Percentiles rank a stretch among this genome's conserved stretches.
Evolutionary conservation across 768 basidiomycete species (phyloP).

Genomic region (Cyclocybe aegerita): DNA sequence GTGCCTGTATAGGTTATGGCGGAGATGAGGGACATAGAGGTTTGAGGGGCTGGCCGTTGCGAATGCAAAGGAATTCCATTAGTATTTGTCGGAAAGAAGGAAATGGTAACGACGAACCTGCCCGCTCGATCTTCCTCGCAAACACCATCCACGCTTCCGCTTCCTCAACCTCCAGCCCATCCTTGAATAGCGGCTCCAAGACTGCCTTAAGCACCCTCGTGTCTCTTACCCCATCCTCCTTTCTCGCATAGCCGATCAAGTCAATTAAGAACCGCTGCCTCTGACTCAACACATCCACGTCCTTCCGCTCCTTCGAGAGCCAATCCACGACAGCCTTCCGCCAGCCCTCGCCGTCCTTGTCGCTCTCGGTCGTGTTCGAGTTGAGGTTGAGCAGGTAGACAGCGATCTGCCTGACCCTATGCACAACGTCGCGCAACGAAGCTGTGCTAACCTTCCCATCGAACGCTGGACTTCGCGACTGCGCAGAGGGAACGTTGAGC

Average conservation of each 20-base stretch:
- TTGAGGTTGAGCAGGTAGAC: conserved; percentile 61
- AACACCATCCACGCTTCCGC: conserved; percentile 76
- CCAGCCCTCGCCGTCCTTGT: conserved; percentile 45
- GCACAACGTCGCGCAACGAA: conserved; percentile 38
- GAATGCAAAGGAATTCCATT: background rate
- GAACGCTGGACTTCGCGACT: conserved; percentile 47
- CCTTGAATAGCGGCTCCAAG: conserved; percentile 57
- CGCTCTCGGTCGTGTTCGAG: background rate
- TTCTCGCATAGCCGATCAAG: conserved; percentile 25
- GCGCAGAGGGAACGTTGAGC: conserved; percentile 47
- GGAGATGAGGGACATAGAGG: conserved; percentile 63
- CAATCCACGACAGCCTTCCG: conserved; percentile 39
- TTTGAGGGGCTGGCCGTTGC: conserved; percentile 57
- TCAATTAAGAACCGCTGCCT: conserved; percentile 27
- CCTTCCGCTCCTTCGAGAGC: conserved; percentile 16
- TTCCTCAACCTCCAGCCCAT: conserved; percentile 61
- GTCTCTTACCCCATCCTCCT: conserved; percentile 50
- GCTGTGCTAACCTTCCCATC: conserved; percentile 30
- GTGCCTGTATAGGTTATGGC: conserved; percentile 60
- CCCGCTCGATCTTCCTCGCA: conserved; percentile 62
- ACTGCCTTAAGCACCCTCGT: conserved; percentile 60
- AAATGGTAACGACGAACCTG: conserved; percentile 41
- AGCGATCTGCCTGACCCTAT: conserved; percentile 49
- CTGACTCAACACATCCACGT: conserved; percentile 12
- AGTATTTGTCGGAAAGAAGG: background rate